Conservation (phyloP, 1,139 yeast species). For the Pichia sp. region DNA sequence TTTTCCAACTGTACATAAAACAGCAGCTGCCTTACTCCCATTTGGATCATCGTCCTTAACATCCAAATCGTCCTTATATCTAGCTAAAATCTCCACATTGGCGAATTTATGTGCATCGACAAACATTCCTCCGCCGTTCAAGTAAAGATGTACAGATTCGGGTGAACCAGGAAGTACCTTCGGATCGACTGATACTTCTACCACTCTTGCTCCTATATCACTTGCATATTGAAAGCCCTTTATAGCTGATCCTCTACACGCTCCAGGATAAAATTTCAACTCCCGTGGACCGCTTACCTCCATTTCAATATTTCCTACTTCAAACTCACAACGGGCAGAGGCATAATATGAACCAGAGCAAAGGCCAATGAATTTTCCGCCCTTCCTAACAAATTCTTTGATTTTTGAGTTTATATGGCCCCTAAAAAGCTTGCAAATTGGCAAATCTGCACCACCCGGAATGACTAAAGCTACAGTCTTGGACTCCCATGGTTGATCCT, state of each 20-base stretch:
- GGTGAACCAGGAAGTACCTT: constrained; percentile 29
- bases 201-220: constrained; percentile 71
- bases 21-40: constrained; percentile 53
- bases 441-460: constrained; percentile 97
- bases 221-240: constrained; percentile 76
- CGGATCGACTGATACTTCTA: constrained; percentile 39
- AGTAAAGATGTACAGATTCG: constrained; percentile 41
- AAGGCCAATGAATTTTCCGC: constrained; percentile 81
- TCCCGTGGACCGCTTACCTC: constrained; percentile 89
- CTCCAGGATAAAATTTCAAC: constrained; percentile 75
- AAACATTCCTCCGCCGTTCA: constrained; percentile 88
- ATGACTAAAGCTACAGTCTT: constrained; percentile 77
- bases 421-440: constrained; percentile 62
- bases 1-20: constrained; percentile 62
- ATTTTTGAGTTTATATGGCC: constrained; percentile 66
- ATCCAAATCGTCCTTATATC: constrained; percentile 47
- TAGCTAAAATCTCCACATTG: constrained; percentile 68
- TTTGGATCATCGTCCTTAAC: constrained; percentile 36
- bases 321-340: constrained; percentile 75
- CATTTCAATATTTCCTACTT: constrained; percentile 59
- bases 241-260: constrained; percentile 74
- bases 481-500: constrained; percentile 82
- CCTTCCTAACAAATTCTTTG: constrained; percentile 61
- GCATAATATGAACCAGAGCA: constrained; percentile 98
- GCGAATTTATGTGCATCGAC: constrained; percentile 61